Conservation (phyloP, 1,139 yeast genomes). For the Zhuliangozyma parablackwelliae region DNA sequence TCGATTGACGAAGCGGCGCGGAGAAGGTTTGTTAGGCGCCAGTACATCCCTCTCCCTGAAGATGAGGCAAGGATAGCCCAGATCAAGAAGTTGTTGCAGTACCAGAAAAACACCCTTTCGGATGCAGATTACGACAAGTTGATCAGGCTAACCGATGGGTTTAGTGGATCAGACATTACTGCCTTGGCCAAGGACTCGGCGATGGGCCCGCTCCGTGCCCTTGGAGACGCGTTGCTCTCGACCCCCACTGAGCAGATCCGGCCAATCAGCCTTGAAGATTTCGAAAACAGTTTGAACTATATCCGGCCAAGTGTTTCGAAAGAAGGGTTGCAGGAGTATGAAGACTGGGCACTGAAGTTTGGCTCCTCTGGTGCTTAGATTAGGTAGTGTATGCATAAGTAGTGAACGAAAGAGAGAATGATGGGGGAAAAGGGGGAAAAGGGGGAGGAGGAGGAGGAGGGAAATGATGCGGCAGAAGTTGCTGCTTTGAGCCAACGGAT, state of each 20-base stretch:
- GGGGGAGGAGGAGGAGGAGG: no score
- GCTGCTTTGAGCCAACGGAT: no score
- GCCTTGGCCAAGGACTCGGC: conserved; percentile 97
- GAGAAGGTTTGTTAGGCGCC: conserved; percentile 87
- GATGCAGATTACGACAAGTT: conserved; percentile 61
- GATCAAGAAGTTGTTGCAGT: conserved; percentile 60
- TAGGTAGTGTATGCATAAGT: not conserved
- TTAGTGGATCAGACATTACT: conserved; percentile 91
- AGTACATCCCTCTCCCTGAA: conserved; percentile 93
- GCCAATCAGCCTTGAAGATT: conserved; percentile 73
- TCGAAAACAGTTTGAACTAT: conserved; percentile 69
- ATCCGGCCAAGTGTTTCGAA: conserved; percentile 89
- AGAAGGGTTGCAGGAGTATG: conserved; percentile 74
- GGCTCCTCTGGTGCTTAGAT: conserved; percentile 84
- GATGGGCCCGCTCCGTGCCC: conserved; percentile 90
- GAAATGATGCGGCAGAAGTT: no score
- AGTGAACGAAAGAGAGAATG: not conserved
- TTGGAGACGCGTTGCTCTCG: conserved; percentile 81
- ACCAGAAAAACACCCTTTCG: conserved; percentile 70
- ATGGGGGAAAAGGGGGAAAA: no score
- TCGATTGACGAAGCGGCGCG: conserved; percentile 97
- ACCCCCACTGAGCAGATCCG: conserved; percentile 86
- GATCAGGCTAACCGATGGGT: conserved; percentile 67
- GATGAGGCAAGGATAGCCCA: conserved; percentile 75
- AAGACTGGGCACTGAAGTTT: conserved; percentile 84